phyloP scores from a whole-genome alignment of 371 early-diverging fungal species.

The Mucor racemosus region DNA sequence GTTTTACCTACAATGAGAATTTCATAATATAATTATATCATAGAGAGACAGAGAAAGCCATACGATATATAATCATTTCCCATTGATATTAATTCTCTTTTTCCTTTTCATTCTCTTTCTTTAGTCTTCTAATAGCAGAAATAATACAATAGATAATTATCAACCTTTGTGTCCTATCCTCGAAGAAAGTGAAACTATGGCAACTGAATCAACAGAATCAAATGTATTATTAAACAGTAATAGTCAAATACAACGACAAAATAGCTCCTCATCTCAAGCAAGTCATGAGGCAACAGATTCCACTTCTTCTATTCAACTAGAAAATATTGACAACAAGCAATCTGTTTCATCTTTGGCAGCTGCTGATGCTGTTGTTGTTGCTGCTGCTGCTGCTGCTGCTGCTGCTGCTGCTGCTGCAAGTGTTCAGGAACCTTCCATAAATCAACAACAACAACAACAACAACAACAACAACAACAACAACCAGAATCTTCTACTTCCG shows the following conservation, averaged over 20 bases:
- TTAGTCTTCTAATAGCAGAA: conserved; percentile 3
- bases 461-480: conserved; percentile 3
- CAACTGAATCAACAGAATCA: conserved; percentile 26
- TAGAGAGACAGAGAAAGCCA: not conserved
- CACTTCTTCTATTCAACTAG: not conserved
- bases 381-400: conserved; percentile 1
- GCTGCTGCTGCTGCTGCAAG: conserved; percentile 16
- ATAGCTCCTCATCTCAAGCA: not conserved
- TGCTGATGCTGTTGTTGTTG: conserved; percentile 9
- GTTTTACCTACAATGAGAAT: conserved; percentile 7
- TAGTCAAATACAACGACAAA: not conserved
- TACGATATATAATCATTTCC: not conserved
- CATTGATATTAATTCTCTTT: not conserved
- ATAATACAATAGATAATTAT: conserved; percentile 13
- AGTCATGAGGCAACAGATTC: not conserved
- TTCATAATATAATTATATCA: not conserved
- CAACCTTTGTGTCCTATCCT: conserved; percentile 39
- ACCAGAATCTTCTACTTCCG: not conserved
- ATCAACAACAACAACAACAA: not conserved
- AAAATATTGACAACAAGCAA: not conserved
- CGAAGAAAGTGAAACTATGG: conserved; percentile 47
- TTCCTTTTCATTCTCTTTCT: conserved; percentile 4
- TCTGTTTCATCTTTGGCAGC: conserved; percentile 7
- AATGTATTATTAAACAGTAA: conserved; percentile 6
- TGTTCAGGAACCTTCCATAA: not conserved